Evolutionary conservation across 2,329 filamentous ascomycete genomes (phyloP).

Genomic region (Camillea tinctor): DNA sequence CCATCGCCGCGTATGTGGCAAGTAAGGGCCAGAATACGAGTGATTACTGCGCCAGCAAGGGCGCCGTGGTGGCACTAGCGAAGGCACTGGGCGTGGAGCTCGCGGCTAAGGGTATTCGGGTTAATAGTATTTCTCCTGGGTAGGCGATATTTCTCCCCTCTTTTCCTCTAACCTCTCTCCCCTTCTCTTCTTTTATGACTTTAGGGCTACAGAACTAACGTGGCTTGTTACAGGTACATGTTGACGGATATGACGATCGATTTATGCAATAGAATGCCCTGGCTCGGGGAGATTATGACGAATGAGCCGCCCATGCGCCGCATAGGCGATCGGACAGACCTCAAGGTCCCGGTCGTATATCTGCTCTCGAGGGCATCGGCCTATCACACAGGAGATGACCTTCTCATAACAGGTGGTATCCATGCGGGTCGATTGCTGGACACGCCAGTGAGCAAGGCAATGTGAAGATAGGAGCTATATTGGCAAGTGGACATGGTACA

Average conservation of each 20-base stretch:
- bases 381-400: constrained; percentile 41
- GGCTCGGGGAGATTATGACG: constrained; percentile 36
- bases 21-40: constrained; percentile 32
- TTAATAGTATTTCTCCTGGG: constrained; percentile 37
- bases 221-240: constrained; percentile 27
- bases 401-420: constrained; percentile 38
- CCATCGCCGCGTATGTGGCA: constrained; percentile 31
- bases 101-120: constrained; percentile 29
- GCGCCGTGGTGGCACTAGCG: constrained; percentile 45
- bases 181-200: no score
- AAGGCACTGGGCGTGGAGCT: constrained; percentile 37
- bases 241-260: constrained; percentile 35
- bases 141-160: constrained; percentile 5
- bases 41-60: constrained; percentile 47
- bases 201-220: no score
- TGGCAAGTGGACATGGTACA: no score
- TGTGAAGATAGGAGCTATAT: no score
- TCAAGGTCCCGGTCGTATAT: constrained; percentile 41
- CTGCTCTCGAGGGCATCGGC: constrained; percentile 40
- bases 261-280: constrained; percentile 26
- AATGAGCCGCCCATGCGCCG: constrained; percentile 39
- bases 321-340: constrained; percentile 38
- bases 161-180: no score
- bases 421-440: constrained; percentile 24
- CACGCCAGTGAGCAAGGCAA: no score